A percentile compares a stretch with the other conserved stretches of the same genome.
These are phyloP conservation scores for Suillus occidentalis DNA, from an alignment of 768 basidiomycete genomes.

Conservation along the genomic window DNA sequence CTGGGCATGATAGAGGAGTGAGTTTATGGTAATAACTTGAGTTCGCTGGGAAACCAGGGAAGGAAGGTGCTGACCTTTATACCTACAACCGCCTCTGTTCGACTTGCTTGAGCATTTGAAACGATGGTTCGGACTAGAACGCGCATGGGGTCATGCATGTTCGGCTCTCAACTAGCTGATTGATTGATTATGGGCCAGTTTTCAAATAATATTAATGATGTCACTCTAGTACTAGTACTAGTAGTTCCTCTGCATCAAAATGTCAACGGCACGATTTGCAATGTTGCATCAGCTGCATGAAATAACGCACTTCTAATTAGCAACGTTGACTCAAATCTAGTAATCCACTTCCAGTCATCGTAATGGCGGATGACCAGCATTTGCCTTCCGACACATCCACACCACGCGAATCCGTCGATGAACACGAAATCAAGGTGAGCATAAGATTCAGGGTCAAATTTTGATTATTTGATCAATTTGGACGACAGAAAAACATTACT, in stretches of 20 bases:
- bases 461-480: constrained; percentile 6
- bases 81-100: no score
- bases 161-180: no score
- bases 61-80: not conserved
- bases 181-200: no score
- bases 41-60: not conserved
- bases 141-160: no score
- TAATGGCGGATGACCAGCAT: constrained; percentile 5
- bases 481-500: constrained; percentile 41
- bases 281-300: not conserved
- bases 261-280: not conserved
- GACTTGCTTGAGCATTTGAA: no score
- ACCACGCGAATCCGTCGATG: not conserved
- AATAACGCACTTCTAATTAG: not conserved
- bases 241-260: not conserved
- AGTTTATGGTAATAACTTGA: not conserved
- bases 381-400: not conserved
- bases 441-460: not conserved
- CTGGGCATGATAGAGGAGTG: constrained; percentile 25
- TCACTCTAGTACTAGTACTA: no score
- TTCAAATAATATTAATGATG: no score
- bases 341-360: not conserved
- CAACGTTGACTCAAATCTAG: not conserved
- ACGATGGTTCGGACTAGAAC: no score
- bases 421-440: not conserved